phyloP scores from a whole-genome alignment of 2,329 filamentous ascomycete genomes.

The Ceratocystis destructans region DNA sequence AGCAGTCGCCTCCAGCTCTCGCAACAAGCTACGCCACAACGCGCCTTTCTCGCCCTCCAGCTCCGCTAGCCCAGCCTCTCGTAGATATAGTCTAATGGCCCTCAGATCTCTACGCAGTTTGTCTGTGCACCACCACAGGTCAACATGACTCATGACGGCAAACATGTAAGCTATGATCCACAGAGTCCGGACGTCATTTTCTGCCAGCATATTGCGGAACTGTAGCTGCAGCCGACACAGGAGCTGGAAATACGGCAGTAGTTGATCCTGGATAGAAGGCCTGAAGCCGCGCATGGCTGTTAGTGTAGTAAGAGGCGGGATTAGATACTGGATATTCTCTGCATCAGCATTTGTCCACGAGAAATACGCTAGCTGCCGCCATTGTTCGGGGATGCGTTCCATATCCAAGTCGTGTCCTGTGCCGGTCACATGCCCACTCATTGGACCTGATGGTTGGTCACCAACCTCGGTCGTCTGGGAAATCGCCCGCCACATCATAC shows the following conservation, averaged over 20 bases:
- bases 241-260: constrained; percentile 22
- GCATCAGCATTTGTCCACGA: constrained; percentile 10
- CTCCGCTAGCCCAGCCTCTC: constrained; percentile 16
- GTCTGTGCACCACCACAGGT: constrained; percentile 22
- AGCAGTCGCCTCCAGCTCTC: constrained; percentile 20
- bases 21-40: constrained; percentile 22
- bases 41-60: constrained; percentile 19
- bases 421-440: constrained; percentile 17
- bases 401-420: constrained; percentile 17
- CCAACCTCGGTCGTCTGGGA: constrained; percentile 18
- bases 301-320: constrained; percentile 18
- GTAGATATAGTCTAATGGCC: constrained; percentile 21
- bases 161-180: constrained; percentile 24
- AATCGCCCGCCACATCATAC: constrained; percentile 19
- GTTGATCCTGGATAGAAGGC: constrained; percentile 15
- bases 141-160: constrained; percentile 22
- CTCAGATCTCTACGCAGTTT: constrained; percentile 20
- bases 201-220: constrained; percentile 21
- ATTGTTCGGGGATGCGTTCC: constrained; percentile 20
- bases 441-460: constrained; percentile 19
- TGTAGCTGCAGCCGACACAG: constrained; percentile 20
- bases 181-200: constrained; percentile 21
- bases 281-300: constrained; percentile 13
- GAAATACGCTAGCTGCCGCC: constrained; percentile 19
- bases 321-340: constrained; percentile 18